Base-by-base conservation (phyloP, 2,329 filamentous ascomycete species). In the Lecanosticta acicola region DNA sequence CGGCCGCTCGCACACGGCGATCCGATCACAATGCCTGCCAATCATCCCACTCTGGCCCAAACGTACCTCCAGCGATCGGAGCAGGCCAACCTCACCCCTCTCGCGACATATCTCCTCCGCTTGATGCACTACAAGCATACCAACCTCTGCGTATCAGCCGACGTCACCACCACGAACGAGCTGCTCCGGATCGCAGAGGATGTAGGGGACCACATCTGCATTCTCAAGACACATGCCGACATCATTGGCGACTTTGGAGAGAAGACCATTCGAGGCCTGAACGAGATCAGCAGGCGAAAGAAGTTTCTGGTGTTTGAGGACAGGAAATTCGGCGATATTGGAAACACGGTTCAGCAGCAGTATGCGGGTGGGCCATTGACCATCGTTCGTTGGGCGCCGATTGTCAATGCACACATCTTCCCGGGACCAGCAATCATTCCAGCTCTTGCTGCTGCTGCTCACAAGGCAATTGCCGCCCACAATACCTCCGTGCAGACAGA, bases 161-260 rank as follows among this genome's bases (percentile, higher is more conserved):
- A 78, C 53, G 74, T 81, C 49, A 74, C 72, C 39, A 79, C 71
- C 39, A 77, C 77, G 9, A 70, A 72, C 41, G 70, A 77, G 54
- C 70, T 82, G 14, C 62, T 82, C 14, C 67, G 69, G 35, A 66
- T 82, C 8, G 78, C 78, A 21, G 73, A 78, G 51, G 72, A 79
- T 29, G 70, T 81, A 13, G 79, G 79, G 48, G 77, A 80, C 54
- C 72, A 75, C 50, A 81, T 82, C 46, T 79, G 76, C 53, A 63
- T 81, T 20, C 68, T 82, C 45, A 79, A 81, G 63, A 77, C 80
- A 3, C 77, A 81, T 58, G 78, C 76, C 45, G 79, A 82, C 63
- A 79, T 79, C 42, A 75, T 82, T 55, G 71, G 74, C 51, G 79
- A 82, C 62, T 82, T 78, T 71, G 73, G 71, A 11, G 73, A 77